phyloP scores from a whole-genome alignment of 208 protist genomes.

The Angomonas desouzai region DNA sequence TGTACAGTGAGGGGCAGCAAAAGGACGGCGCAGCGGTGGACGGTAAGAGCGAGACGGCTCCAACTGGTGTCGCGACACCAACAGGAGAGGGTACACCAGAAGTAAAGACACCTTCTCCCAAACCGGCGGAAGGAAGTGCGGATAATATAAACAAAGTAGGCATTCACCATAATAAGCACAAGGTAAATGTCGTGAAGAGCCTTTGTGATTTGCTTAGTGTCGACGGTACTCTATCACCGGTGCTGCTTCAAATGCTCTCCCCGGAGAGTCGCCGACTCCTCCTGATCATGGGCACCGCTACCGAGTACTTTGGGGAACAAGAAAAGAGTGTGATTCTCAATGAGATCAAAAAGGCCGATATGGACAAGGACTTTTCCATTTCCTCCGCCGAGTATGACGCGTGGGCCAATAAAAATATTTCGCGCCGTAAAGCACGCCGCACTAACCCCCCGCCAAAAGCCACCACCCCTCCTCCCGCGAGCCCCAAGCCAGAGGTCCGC shows the following conservation, averaged over 20 bases:
- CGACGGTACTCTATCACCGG: constrained; percentile 35
- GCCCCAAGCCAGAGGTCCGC: background rate
- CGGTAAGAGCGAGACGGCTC: too few relatives aligned
- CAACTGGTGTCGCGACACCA: too few relatives aligned
- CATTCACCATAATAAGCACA: constrained; percentile 39
- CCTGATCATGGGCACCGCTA: constrained; percentile 76
- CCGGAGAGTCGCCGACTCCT: constrained; percentile 71
- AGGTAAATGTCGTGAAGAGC: constrained; percentile 40
- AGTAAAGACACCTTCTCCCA: background rate
- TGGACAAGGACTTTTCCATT: constrained; percentile 65
- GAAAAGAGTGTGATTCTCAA: constrained; percentile 19
- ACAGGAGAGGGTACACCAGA: too few relatives aligned
- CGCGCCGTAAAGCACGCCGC: constrained; percentile 10
- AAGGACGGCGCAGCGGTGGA: too few relatives aligned
- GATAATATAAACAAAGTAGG: background rate
- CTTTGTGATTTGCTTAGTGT: constrained; percentile 48
- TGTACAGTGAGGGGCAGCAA: background rate
- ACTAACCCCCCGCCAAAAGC: constrained; percentile 13
- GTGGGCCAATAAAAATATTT: constrained; percentile 43
- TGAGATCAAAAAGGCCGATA: constrained; percentile 73
- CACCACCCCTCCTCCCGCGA: background rate
- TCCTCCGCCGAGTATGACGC: constrained; percentile 69
- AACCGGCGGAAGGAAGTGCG: background rate
- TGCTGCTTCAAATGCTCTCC: constrained; percentile 49
- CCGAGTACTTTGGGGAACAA: constrained; percentile 75